Evolutionary conservation across 1,139 yeast genomes (phyloP).

Genomic region (Pichia sp.): DNA sequence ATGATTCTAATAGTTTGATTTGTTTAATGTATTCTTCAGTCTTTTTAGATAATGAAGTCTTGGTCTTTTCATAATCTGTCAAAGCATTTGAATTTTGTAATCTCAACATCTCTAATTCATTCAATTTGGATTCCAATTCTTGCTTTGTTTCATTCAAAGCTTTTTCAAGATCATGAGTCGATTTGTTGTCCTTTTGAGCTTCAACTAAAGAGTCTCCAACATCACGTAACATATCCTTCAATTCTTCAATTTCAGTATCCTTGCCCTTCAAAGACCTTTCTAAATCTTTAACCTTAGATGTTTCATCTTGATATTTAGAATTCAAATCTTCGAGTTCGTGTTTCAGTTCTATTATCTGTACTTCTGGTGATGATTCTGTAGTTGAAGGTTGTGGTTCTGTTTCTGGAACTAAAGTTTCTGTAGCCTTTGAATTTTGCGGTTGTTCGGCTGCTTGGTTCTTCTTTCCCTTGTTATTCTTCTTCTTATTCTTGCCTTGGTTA

Average conservation of each 20-base stretch:
- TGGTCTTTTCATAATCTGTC: conserved; percentile 35
- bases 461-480: conserved; percentile 17
- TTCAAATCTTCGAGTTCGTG: conserved; percentile 21
- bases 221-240: conserved; percentile 69
- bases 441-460: conserved; percentile 1
- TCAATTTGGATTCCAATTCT: conserved; percentile 28
- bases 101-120: conserved; percentile 35
- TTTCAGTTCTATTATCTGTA: conserved; percentile 27
- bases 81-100: conserved; percentile 35
- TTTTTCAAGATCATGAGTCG: conserved; percentile 21
- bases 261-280: conserved; percentile 27
- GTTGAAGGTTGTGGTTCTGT: not conserved
- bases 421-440: conserved; percentile 22
- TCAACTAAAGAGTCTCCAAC: conserved; percentile 78
- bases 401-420: conserved; percentile 15
- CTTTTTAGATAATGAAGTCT: conserved; percentile 24
- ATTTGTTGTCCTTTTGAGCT: conserved; percentile 25
- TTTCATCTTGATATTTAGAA: conserved; percentile 24
- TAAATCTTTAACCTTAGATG: conserved; percentile 8
- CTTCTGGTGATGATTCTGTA: conserved; percentile 3
- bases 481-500: conserved; percentile 14
- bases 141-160: conserved; percentile 14
- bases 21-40: conserved; percentile 19
- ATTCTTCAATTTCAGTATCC: conserved; percentile 52
- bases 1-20: conserved; percentile 7